Base-by-base conservation (phyloP, 1,139 yeast genomes). In the Debaryomyces sp. region DNA sequence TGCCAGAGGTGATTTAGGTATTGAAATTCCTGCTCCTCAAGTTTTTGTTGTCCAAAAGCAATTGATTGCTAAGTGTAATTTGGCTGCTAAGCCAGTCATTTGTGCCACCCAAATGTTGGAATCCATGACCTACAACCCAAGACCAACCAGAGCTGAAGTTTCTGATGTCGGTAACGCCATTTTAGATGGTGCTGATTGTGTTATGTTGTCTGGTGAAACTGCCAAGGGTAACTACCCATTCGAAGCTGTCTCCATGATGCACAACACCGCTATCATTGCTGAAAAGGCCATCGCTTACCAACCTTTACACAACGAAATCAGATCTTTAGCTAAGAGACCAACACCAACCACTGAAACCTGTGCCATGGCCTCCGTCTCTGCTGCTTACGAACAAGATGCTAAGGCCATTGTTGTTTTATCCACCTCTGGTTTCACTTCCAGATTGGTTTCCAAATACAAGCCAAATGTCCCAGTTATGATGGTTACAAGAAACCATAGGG, bases 41-140 rank as follows among this genome's bases (percentile, higher is more conserved):
- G 99, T 94, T 56, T 91, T 94, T 71, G 94, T 95, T 66, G 98
- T 92, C 62, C 99, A 94, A 81, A 94, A 95, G 84, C 97, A 92
- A 81, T 82, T 94, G 80, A 94, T 94, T 73, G 98, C 99, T 67
- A 94, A 94, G 80, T 94, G 97, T 82, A 95, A 94, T 85, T 81
- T 92, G 71, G 98, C 97, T 61, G 99, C 98, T 70, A 94, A 95
- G 84, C 99, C 99, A 68, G 98, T 91, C 61, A 91, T 94, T 70
- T 95, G 99, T 81, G 99, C 99, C 59, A 94, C 99, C 59, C 99
- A 94, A 80, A 94, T 94, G 99, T 87, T 94, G 75, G 99, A 94
- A 79, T 90, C 97, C 53, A 94, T 94, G 99, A 94, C 98, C 53
- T 90, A 87, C 78, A 95, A 94, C 87, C 99, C 99, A 71, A 88